phyloP scores from a whole-genome alignment of 768 basidiomycete genomes.

The Podaxis carcinomalis region DNA sequence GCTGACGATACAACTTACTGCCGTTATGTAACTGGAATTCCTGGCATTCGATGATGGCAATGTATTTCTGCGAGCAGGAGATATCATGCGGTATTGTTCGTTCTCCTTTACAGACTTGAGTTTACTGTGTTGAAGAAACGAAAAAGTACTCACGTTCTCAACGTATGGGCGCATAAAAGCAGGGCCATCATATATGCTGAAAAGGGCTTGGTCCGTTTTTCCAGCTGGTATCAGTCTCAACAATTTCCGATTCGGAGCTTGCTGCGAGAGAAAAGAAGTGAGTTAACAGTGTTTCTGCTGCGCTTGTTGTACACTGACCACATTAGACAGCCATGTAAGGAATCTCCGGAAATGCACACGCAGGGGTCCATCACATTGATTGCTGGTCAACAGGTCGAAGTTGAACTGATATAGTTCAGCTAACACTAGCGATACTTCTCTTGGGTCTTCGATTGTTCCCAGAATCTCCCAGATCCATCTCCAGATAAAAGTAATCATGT shows the following conservation, averaged over 20 bases:
- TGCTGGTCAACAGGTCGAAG: not conserved
- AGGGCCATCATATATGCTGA: not conserved
- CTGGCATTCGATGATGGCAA: not conserved
- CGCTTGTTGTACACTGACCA: not conserved
- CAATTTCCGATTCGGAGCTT: not conserved
- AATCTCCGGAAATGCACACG: not conserved
- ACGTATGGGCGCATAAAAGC: not conserved
- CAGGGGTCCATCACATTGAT: not conserved
- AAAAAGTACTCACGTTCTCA: not conserved
- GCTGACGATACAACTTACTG: not conserved
- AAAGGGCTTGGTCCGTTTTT: not conserved
- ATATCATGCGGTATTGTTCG: not conserved
- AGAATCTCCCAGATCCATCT: not conserved
- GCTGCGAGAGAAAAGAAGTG: not conserved
- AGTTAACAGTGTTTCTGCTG: not conserved
- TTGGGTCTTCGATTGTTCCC: not conserved
- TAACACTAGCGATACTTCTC: not conserved
- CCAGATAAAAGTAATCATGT: not conserved
- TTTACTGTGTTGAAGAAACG: not conserved
- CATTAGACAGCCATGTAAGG: not conserved
- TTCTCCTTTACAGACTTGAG: not conserved
- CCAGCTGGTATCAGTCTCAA: not conserved
- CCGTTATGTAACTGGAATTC: not conserved
- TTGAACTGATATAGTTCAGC: not conserved
- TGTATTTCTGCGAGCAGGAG: not conserved